These are phyloP conservation scores for Pythium monospermum DNA, from an alignment of 352 stramenopile species.

Conservation along the genomic window DNA sequence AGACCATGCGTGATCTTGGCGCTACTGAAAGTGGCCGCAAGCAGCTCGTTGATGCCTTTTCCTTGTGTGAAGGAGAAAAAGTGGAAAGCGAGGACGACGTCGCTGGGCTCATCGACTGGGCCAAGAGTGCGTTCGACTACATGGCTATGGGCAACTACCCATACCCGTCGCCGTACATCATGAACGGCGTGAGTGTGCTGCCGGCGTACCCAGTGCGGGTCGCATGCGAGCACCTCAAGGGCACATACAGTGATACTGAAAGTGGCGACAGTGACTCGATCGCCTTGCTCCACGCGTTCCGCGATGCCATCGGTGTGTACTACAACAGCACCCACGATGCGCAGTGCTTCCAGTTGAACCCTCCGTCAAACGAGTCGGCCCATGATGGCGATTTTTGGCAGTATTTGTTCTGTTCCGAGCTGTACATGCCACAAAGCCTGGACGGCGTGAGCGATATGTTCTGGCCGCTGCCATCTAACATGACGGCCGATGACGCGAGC, in stretches of 20 bases:
- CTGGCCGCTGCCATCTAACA: slow-evolving; percentile 63
- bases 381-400: slow-evolving; percentile 66
- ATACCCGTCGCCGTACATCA: slow-evolving; percentile 94
- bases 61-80: slow-evolving; percentile 46
- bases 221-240: slow-evolving; percentile 68
- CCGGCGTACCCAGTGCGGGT: slow-evolving; percentile 88
- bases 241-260: too few relatives aligned
- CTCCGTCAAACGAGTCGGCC: slow-evolving; percentile 50
- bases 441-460: slow-evolving; percentile 87
- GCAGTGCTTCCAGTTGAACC: slow-evolving; percentile 45
- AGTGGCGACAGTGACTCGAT: slow-evolving; percentile 26
- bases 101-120: slow-evolving; percentile 50
- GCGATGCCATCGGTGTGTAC: slow-evolving; percentile 58
- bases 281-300: slow-evolving; percentile 46
- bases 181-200: slow-evolving; percentile 79
- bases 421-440: slow-evolving; percentile 62
- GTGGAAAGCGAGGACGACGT: slow-evolving; percentile 44
- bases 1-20: slow-evolving; percentile 47
- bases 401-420: slow-evolving; percentile 75
- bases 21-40: slow-evolving; percentile 39
- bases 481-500: slow-evolving; percentile 46
- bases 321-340: slow-evolving; percentile 67
- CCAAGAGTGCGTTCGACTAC: slow-evolving; percentile 83
- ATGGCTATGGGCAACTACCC: slow-evolving; percentile 96
- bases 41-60: slow-evolving; percentile 34